Evolutionary conservation across 2,329 filamentous ascomycete species (phyloP), one percentile per base, ranked within the genome.

Genomic region (Calonectria crousiana): DNA sequence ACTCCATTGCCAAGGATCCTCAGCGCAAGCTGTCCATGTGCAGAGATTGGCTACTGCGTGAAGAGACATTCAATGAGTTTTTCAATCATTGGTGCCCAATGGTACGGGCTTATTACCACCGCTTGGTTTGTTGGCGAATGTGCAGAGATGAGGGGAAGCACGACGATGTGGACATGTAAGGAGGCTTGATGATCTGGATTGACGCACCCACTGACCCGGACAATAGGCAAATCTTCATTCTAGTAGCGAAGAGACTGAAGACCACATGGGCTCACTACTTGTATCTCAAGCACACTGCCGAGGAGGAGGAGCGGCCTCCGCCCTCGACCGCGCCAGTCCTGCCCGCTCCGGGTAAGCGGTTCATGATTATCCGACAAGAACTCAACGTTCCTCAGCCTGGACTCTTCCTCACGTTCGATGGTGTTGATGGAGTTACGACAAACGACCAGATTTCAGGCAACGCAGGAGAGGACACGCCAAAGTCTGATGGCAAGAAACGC

Each of bases 41-140:
- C 82, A 80, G 94, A 34, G 91, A 92, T 28, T 96, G 97, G 88
- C 86, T 98, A 49, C 86, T 98, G 16, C 90, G 92, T 9, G 92
- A 94, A 69, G 89, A 92, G 32, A 90, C 93, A 2, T 98, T 98
- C 82, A 92, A 94, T 81, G 92, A 91, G 74, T 92, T 95, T 75
- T 98, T 98, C 85, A 96, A 94, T 81, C 95, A 98, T 81, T 98
- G 96, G 95, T 98, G 95, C 81, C 95, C 96, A 0, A 98, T 98
- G 96, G 95, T 98, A 28, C 91, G 96, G 74, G 94, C 95, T 18
- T 98, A 98, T 84, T 98, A 93, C 82, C 97, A 98, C 90, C 94
- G 96, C 60, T 86, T 98, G 65, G 85, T 98, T 28, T 98, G 95
- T 84, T 98, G 96, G 96, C 92, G 95, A 74, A 88, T 98, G 62